Conservation (phyloP, 2,329 filamentous ascomycete genomes). For the Myotisia sp. region DNA sequence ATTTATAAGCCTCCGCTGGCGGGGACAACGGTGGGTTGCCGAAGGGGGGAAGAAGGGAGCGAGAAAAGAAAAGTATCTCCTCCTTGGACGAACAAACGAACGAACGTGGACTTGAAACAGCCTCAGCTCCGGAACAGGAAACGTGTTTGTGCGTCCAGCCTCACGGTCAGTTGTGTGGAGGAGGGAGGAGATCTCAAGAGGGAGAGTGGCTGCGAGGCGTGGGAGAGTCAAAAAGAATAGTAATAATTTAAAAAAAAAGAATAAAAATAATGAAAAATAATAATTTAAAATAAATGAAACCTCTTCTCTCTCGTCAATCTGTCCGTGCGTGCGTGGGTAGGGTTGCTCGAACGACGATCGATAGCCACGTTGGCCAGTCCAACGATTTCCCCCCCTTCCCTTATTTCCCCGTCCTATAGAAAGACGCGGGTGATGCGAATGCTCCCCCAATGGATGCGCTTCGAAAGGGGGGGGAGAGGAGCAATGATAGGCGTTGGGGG, state of each 20-base stretch:
- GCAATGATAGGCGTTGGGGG: background rate
- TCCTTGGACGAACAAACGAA: background rate
- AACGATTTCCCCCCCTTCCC: slow-evolving; percentile 2
- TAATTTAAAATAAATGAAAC: background rate
- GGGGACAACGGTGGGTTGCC: background rate
- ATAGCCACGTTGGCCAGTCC: slow-evolving; percentile 11
- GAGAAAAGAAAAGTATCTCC: slow-evolving; percentile 3
- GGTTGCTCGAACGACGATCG: slow-evolving; percentile 11
- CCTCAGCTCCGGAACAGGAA: slow-evolving; percentile 1
- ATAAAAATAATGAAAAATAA: background rate
- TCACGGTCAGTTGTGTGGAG: background rate
- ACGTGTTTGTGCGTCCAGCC: slow-evolving; percentile 4
- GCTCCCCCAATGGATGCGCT: background rate
- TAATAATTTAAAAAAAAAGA: background rate
- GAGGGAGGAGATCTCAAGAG: background rate
- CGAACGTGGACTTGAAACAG: slow-evolving; percentile 4
- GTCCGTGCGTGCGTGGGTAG: background rate
- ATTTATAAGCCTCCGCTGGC: slow-evolving; percentile 4
- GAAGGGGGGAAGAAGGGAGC: slow-evolving; percentile 1
- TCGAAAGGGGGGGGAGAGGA: background rate
- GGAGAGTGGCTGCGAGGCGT: background rate
- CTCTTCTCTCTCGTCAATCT: too few relatives aligned
- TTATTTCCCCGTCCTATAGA: too few relatives aligned
- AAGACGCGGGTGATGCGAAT: too few relatives aligned
- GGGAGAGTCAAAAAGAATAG: slow-evolving; percentile 1